Conservation (phyloP, 139 green algal species). For the Closterium sp. region DNA sequence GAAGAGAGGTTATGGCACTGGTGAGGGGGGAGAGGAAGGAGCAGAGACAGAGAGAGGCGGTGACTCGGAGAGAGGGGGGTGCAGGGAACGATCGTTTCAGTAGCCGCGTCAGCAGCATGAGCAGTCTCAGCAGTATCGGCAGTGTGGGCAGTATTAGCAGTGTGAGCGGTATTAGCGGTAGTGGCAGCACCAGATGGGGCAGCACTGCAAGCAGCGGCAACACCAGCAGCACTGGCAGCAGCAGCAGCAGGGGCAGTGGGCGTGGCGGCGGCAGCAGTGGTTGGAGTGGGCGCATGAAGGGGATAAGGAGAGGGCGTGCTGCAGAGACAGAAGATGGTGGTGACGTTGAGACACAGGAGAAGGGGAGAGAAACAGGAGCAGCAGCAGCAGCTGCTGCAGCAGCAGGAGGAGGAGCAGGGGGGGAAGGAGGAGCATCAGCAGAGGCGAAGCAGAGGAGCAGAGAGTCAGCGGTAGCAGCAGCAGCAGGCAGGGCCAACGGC, state of each 20-base stretch:
- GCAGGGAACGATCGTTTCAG: background rate
- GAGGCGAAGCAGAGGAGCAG: background rate
- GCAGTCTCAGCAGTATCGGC: no score
- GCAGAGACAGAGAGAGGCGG: background rate
- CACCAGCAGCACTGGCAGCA: background rate
- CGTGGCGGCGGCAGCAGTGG: background rate
- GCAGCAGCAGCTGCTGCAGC: background rate
- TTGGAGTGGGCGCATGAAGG: background rate
- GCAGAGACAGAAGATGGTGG: background rate
- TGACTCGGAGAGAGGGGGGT: no score
- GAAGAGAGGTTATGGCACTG: background rate
- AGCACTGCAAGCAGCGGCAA: background rate
- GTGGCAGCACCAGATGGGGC: background rate
- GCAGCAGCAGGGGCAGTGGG: background rate
- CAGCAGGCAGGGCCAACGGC: background rate
- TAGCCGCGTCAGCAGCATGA: background rate
- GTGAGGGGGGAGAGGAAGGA: background rate
- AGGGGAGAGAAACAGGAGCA: no score
- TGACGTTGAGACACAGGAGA: no score
- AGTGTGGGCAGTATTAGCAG: background rate
- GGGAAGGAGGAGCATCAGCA: background rate
- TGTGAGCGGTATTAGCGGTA: background rate
- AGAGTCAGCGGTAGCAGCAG: background rate
- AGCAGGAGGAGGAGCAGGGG: background rate
- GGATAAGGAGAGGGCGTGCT: background rate